These are phyloP conservation scores for Botrytis tulipae DNA, from an alignment of 2,329 filamentous ascomycete species.

Conservation along the genomic window DNA sequence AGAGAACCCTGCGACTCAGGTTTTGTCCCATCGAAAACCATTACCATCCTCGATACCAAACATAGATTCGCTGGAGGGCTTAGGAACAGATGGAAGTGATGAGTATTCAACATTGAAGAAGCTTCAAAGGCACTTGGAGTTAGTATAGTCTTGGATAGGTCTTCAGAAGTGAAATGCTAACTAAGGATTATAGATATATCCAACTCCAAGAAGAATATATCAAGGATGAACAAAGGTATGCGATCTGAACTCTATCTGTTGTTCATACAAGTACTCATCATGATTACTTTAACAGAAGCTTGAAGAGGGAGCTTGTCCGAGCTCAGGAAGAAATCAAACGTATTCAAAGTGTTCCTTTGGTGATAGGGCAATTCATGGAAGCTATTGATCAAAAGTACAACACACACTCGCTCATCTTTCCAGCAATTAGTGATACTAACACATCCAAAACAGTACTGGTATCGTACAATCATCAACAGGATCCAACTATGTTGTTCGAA, in stretches of 20 bases:
- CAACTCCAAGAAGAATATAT: slow-evolving; percentile 99
- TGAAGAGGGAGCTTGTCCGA: slow-evolving; percentile 95
- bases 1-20: slow-evolving; percentile 73
- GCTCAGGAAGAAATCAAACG: slow-evolving; percentile 99
- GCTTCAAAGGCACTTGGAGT: slow-evolving; percentile 94
- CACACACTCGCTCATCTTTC: not conserved
- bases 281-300: slow-evolving; percentile 56
- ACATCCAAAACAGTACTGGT: slow-evolving; percentile 65
- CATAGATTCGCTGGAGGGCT: slow-evolving; percentile 85
- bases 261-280: not conserved
- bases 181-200: slow-evolving; percentile 64
- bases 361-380: slow-evolving; percentile 99
- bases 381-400: slow-evolving; percentile 97
- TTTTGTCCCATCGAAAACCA: slow-evolving; percentile 78
- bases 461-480: slow-evolving; percentile 98
- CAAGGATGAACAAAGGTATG: slow-evolving; percentile 95
- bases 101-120: slow-evolving; percentile 97
- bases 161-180: slow-evolving; percentile 30
- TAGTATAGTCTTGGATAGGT: slow-evolving; percentile 39
- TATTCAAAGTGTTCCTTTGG: slow-evolving; percentile 95
- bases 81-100: slow-evolving; percentile 77
- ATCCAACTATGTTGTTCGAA: slow-evolving; percentile 98
- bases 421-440: slow-evolving; percentile 26
- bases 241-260: slow-evolving; percentile 4
- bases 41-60: slow-evolving; percentile 79